A percentile compares a stretch with the other conserved stretches of the same genome.
These are phyloP conservation scores for Corchorus olitorius DNA, from an alignment of 345 rosid species.

Conservation along the genomic window DNA sequence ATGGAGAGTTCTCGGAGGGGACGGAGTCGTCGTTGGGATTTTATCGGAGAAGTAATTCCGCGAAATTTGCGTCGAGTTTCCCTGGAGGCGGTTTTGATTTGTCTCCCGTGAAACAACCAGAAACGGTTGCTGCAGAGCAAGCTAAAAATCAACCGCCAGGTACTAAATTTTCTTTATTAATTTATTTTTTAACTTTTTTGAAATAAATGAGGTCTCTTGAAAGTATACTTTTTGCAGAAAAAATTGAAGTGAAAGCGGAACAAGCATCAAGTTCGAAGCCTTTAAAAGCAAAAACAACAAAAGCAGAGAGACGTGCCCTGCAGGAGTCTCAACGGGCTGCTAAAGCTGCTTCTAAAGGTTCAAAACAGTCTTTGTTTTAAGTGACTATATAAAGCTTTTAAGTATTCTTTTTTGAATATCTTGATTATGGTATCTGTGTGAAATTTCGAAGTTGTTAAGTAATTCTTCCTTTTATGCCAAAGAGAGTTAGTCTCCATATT, in stretches of 20 bases:
- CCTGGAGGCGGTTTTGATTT: conserved; percentile 79
- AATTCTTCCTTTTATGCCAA: background rate
- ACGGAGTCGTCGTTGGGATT: conserved; percentile 45
- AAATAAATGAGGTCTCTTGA: background rate
- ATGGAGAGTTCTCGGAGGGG: conserved; percentile 54
- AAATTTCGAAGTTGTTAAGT: background rate
- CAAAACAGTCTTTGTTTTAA: background rate
- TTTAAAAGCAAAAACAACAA: conserved; percentile 59
- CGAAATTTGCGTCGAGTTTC: conserved; percentile 64
- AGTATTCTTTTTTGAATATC: background rate
- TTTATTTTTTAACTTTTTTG: background rate
- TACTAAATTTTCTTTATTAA: conserved; percentile 17
- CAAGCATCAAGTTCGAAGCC: conserved; percentile 37
- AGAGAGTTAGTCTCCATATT: too few species aligned
- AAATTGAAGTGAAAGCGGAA: conserved; percentile 37
- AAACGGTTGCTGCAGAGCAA: conserved; percentile 12
- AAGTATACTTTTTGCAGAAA: conserved; percentile 41
- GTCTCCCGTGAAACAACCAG: conserved; percentile 41
- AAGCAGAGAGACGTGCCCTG: conserved; percentile 72
- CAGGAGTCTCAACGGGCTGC: conserved; percentile 75
- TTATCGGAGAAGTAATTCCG: conserved; percentile 55
- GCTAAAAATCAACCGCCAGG: conserved; percentile 35
- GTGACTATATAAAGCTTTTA: background rate
- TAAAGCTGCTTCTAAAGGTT: conserved; percentile 59
- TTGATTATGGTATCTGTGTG: background rate